phyloP scores from a whole-genome alignment of 768 basidiomycete genomes.

The Candolleomyces efflorescens region DNA sequence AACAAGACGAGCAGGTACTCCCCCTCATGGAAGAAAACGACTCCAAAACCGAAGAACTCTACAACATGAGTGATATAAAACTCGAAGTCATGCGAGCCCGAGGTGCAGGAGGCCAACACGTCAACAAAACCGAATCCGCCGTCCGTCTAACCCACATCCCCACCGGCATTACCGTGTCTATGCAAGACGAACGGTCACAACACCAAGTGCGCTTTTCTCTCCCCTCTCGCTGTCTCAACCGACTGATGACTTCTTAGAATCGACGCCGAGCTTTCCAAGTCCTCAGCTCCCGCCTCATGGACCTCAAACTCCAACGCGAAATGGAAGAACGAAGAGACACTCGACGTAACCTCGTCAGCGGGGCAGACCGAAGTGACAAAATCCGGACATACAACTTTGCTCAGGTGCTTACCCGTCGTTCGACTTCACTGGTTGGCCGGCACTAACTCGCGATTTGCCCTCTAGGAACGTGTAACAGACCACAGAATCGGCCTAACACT shows the following conservation, averaged over 20 bases:
- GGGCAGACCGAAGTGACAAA: constrained; percentile 88
- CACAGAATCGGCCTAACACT: constrained; percentile 81
- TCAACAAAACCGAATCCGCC: constrained; percentile 98
- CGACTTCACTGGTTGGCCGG: background rate
- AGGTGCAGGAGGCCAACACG: constrained; percentile 98
- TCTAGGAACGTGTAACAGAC: constrained; percentile 87
- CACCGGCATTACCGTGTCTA: constrained; percentile 91
- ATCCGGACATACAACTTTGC: constrained; percentile 95
- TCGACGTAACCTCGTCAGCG: constrained; percentile 70
- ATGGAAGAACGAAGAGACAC: constrained; percentile 65
- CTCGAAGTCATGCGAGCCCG: constrained; percentile 93
- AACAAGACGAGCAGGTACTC: constrained; percentile 57
- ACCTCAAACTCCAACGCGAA: constrained; percentile 68
- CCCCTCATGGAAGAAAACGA: constrained; percentile 72
- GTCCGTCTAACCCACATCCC: constrained; percentile 92
- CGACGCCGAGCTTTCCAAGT: constrained; percentile 91
- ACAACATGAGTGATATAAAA: constrained; percentile 81
- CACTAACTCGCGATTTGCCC: background rate
- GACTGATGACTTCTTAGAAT: constrained; percentile 39
- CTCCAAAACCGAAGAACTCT: constrained; percentile 55
- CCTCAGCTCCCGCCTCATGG: constrained; percentile 80
- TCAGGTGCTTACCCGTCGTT: constrained; percentile 44
- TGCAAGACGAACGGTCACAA: constrained; percentile 97
- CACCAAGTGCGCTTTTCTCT: constrained; percentile 47
- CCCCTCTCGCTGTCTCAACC: too few relatives aligned